A percentile compares a stretch with the other conserved stretches of the same genome.
These are phyloP conservation scores for Tulasnella sp. DNA, from an alignment of 768 basidiomycete genomes.

Conservation along the genomic window DNA sequence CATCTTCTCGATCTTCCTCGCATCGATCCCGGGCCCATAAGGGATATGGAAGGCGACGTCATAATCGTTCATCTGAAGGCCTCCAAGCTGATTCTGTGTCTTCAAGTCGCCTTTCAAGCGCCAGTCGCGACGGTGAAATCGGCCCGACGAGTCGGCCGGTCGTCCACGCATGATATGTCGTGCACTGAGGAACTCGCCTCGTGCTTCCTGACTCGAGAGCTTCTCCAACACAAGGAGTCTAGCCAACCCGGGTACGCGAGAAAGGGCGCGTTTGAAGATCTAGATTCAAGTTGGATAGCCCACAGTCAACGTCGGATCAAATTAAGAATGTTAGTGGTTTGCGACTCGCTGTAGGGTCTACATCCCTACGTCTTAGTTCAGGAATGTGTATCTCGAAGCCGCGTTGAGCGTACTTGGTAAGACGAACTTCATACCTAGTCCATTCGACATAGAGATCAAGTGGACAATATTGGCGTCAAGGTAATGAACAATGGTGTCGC, in stretches of 20 bases:
- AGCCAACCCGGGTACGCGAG: constrained; percentile 46
- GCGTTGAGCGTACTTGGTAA: constrained; percentile 45
- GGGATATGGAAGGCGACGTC: constrained; percentile 48
- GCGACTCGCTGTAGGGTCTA: constrained; percentile 46
- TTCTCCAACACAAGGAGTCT: constrained; percentile 53
- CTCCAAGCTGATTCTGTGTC: constrained; percentile 30
- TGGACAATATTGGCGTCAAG: background rate
- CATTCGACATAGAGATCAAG: too few species aligned
- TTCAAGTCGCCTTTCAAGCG: constrained; percentile 49
- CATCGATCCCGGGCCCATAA: constrained; percentile 50
- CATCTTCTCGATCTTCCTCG: constrained; percentile 43
- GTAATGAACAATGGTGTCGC: background rate
- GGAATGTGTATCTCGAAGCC: constrained; percentile 52
- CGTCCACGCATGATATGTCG: constrained; percentile 44
- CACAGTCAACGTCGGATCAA: background rate
- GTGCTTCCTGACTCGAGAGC: constrained; percentile 34
- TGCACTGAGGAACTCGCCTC: constrained; percentile 36
- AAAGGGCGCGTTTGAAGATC: constrained; percentile 52
- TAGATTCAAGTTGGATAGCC: constrained; percentile 20
- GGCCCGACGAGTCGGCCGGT: constrained; percentile 26
- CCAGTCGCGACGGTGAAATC: constrained; percentile 28
- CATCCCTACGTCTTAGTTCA: constrained; percentile 35
- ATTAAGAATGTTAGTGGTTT: background rate
- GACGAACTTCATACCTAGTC: constrained; percentile 41
- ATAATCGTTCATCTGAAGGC: constrained; percentile 47